These are phyloP conservation scores for Tricholoma furcatifolium DNA, from an alignment of 768 basidiomycete species.

Conservation along the genomic window DNA sequence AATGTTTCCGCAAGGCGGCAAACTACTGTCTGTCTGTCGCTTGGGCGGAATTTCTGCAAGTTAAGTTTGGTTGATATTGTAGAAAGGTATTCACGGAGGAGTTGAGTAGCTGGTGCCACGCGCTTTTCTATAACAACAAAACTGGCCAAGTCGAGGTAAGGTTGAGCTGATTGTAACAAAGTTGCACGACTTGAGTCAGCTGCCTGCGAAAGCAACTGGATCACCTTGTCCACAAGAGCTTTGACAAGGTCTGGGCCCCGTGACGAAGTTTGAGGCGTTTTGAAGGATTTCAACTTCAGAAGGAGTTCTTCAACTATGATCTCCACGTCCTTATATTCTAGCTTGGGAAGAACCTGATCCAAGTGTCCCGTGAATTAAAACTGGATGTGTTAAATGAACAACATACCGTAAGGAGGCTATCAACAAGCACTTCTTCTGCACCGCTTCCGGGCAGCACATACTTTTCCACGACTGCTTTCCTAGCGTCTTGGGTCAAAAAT, in stretches of 20 bases:
- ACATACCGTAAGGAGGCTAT: conserved; percentile 50
- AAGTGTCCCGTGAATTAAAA: background rate
- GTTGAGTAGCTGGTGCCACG: conserved; percentile 39
- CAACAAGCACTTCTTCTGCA: conserved; percentile 46
- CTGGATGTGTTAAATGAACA: background rate
- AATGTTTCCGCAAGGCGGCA: conserved; percentile 44
- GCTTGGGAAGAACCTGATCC: conserved; percentile 48
- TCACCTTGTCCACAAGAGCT: conserved; percentile 18
- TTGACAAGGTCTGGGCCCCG: conserved; percentile 39
- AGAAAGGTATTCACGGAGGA: conserved; percentile 54
- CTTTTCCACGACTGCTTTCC: conserved; percentile 40
- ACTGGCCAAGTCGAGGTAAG: conserved; percentile 46
- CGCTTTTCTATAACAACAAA: conserved; percentile 40
- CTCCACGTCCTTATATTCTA: conserved; percentile 38
- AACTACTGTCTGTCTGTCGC: conserved; percentile 46
- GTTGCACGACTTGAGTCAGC: conserved; percentile 21
- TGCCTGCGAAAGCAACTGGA: conserved; percentile 11
- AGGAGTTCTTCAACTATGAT: conserved; percentile 54
- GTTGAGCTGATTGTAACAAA: conserved; percentile 35
- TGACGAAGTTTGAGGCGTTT: conserved; percentile 21
- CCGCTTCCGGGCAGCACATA: conserved; percentile 42
- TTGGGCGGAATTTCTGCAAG: conserved; percentile 41
- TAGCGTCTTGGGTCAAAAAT: conserved; percentile 57
- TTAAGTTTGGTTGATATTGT: conserved; percentile 42
- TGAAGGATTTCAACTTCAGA: conserved; percentile 46